A percentile compares a stretch with the other conserved stretches of the same genome.
phyloP scores from a whole-genome alignment of 139 green algal species.

The Deuterostichococcus epilithicus region DNA sequence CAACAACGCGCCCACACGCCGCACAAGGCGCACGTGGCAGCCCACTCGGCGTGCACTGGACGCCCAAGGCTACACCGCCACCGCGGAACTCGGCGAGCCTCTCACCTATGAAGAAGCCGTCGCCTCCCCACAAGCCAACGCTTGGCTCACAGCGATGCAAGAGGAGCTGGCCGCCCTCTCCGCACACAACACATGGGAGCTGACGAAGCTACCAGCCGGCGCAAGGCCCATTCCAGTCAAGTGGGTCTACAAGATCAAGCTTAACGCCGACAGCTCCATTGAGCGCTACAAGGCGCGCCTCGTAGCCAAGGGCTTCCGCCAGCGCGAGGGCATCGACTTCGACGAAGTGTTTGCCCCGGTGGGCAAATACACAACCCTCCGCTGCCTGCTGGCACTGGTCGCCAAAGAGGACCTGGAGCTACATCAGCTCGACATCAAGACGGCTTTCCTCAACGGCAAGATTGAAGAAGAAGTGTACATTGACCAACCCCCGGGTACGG shows the following conservation, averaged over 20 bases:
- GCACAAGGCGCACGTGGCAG: too few relatives aligned
- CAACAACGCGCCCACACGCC: too few relatives aligned
- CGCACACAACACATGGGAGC: too few relatives aligned
- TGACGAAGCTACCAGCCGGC: too few relatives aligned
- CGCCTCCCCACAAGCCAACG: too few relatives aligned
- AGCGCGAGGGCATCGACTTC: conserved; percentile 38
- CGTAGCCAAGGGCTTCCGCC: conserved; percentile 48
- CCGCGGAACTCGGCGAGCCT: too few relatives aligned
- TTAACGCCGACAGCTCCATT: conserved; percentile 24
- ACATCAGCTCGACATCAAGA: conserved; percentile 48
- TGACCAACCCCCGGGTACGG: conserved; percentile 13
- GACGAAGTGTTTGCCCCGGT: conserved; percentile 41
- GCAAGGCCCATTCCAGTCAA: conserved; percentile 22
- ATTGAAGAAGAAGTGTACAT: conserved; percentile 30
- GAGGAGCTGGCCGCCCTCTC: too few relatives aligned
- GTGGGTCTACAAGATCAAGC: conserved; percentile 45
- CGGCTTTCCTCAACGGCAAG: conserved; percentile 51
- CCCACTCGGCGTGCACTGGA: too few relatives aligned
- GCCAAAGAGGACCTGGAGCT: conserved; percentile 35
- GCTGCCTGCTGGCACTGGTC: conserved; percentile 14
- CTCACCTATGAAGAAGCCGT: background rate
- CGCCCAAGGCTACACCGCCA: too few relatives aligned
- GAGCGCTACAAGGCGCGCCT: conserved; percentile 50
- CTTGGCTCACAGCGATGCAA: too few relatives aligned
- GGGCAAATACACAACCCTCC: conserved; percentile 1